Percentiles rank a stretch among this genome's conserved stretches.
phyloP scores from a whole-genome alignment of 2,329 filamentous ascomycete genomes.

The Tothia fuscella region DNA sequence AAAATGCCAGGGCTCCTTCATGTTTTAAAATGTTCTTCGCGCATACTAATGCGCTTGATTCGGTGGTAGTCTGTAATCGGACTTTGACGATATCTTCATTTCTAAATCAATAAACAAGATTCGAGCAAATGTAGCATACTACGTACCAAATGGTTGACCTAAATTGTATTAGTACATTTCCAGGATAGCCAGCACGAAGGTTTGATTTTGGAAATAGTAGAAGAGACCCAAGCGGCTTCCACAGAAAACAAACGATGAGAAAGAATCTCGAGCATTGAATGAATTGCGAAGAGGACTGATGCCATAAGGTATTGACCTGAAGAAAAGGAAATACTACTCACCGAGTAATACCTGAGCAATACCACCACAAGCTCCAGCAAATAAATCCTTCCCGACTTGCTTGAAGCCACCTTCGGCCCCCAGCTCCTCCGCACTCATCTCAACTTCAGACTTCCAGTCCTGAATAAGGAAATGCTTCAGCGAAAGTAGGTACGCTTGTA shows the following conservation, averaged over 20 bases:
- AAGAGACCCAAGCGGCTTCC: too few relatives aligned
- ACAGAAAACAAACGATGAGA: neutral
- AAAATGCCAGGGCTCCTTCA: slow-evolving; percentile 86
- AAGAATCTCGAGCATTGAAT: too few relatives aligned
- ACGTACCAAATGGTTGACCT: slow-evolving; percentile 59
- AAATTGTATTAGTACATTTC: slow-evolving; percentile 1
- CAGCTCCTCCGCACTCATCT: slow-evolving; percentile 23
- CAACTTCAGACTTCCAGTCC: neutral
- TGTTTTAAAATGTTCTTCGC: slow-evolving; percentile 75
- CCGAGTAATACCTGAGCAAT: slow-evolving; percentile 89
- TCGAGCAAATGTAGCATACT: slow-evolving; percentile 30
- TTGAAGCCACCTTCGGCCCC: slow-evolving; percentile 24
- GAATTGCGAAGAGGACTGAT: too few relatives aligned
- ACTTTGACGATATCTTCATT: slow-evolving; percentile 99
- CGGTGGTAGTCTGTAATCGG: slow-evolving; percentile 75
- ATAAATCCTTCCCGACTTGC: slow-evolving; percentile 67
- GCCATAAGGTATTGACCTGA: neutral
- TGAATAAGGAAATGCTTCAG: too few relatives aligned
- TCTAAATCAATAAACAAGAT: slow-evolving; percentile 27
- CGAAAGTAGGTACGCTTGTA: too few relatives aligned
- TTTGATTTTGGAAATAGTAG: too few relatives aligned
- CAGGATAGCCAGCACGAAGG: neutral
- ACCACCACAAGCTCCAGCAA: slow-evolving; percentile 81
- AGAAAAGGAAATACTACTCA: slow-evolving; percentile 38
- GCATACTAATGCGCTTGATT: slow-evolving; percentile 55